Evolutionary conservation across 306 rosid genomes (phyloP), one percentile per base, ranked within the genome.

Genomic region (Corylus heterophylla): DNA sequence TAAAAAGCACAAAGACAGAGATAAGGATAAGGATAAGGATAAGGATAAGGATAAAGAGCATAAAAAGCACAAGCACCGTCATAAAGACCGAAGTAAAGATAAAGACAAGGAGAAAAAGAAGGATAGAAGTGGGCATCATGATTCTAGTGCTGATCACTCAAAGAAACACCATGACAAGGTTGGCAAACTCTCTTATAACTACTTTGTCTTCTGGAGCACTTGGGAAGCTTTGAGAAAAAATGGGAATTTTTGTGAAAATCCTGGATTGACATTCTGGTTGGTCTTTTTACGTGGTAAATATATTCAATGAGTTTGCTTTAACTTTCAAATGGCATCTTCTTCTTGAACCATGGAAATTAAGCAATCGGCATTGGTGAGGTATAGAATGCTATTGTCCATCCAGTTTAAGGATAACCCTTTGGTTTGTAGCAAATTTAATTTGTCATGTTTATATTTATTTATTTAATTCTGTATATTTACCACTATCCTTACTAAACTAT

Each of bases 131-230:
- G 91, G 86, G 27, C 96, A 87, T 88, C 98, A 90, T 78, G 98
- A 92, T 77, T 88, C 96, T 50, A 86, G 83, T 63, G 96, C 91
- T 79, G 98, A 95, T 69, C 98, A 82, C 79, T 86, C 94, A 8
- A 95, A 91, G 97, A 95, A 95, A 79, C 99, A 89, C 76, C 92
- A 91, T 56, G 99, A 93, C 47, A 95, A 95, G 98, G 98, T 94
- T 89, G 80, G 86, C 7, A 74, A 81, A 55, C 74, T 51, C 84
- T 78, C 47, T 17, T 76, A 74, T 82, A 37, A 63, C 81, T 69
- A 39, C 71, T 42, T 80, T 69, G 39, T 74, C 80, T 35, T 50
- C 55, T 85, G 66, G 31, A 61, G 48, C 54, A 54, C 20, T 29
- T 83, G 54, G 47, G 44, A 68, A 39, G 11, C 27, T 9, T 70